Evolutionary conservation across 2,329 filamentous ascomycete genomes (phyloP), one percentile per base, ranked within the genome.

Genomic region (Myriangium duriaei): DNA sequence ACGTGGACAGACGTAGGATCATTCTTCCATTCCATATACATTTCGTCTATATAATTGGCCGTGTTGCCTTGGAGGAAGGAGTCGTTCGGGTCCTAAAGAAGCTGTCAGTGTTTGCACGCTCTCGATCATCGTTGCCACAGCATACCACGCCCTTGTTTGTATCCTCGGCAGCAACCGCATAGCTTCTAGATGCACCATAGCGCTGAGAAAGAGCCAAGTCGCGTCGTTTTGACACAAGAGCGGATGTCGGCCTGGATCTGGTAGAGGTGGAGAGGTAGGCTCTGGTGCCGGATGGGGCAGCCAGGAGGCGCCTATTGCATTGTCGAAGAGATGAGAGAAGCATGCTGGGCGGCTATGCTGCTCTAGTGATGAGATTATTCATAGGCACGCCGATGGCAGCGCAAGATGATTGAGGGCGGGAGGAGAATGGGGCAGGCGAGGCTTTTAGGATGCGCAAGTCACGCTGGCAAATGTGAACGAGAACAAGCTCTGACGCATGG

Each of bases 21-120:
- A 47, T 82, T 71, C 66, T 88, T 94, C 91, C 91, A 98, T 59
- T 87, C 79, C 68, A 95, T 70, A 65, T 98, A 98, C 91, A 98
- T 98, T 70, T 95, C 91, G 63, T 98, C 91, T 59, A 98, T 85
- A 68, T 98, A 98, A 69, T 93, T 95, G 64, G 91, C 91, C 44
- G 88, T 91, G 69, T 84, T 96, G 50, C 91, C 91, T 47, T 86
- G 84, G 45, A 98, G 74, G 72, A 98, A 98, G 66, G 79, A 93
- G 65, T 98, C 91, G 62, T 82, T 94, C 48, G 87, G 76, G 59
- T 94, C 85, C 72, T 75, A 49, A 42, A 49, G 43, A 45, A 45
- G 46, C 45, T 34, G 49, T 58, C 49, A 57, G 57, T 32, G 3
- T 33, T 13, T 10, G n/a, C 7, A 26, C 7, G n/a, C 1, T 11